Evolutionary conservation across 106 monocot genomes (phyloP), one percentile per base, ranked within the genome.

Genomic region (Allium fistulosum): DNA sequence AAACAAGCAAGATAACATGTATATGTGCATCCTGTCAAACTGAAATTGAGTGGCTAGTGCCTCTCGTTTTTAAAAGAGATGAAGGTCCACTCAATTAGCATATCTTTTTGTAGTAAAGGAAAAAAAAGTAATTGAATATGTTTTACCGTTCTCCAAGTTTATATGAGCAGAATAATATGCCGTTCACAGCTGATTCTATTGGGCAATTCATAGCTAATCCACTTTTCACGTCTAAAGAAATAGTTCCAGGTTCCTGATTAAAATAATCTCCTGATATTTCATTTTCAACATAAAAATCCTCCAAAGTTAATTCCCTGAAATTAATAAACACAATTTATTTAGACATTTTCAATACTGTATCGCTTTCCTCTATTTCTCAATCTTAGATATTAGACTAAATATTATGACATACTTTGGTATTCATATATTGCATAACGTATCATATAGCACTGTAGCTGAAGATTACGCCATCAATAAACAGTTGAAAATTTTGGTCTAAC

Each of bases 251-350:
- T 47, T 68, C 49, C 62, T 8, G 27, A 65, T 11, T 49, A 13
- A 53, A 14, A 47, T 57, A 58, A 15, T 48, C 57, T 70, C 13
- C 59, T 66, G 51, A 47, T 50, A 58, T 69, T 51, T 57, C 5
- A 67, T 67, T 27, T 58, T 71, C 57, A 46, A 74, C 14, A 74
- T 74, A 84, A 4, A 53, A 63, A 70, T 91, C 84, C 46, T 84
- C 87, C 81, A 81, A 87, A 7, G 72, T 69, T 58, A 91, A 72
- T 17, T 74, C 26, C 77, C 91, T 91, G 76, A 49, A 74, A 59
- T 10, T 68, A 75, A 52, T 3, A 66, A 10, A 8, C 37, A 37
- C 2, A 37, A 37, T 1, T 37, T 37, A 37, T 37, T 37, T 37
- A 37, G 37, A 37, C 37, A 37, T 37, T 37, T 37, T 37, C 37